These are phyloP conservation scores for Ramaria sp. DNA, from an alignment of 768 basidiomycete species.

Conservation along the genomic window DNA sequence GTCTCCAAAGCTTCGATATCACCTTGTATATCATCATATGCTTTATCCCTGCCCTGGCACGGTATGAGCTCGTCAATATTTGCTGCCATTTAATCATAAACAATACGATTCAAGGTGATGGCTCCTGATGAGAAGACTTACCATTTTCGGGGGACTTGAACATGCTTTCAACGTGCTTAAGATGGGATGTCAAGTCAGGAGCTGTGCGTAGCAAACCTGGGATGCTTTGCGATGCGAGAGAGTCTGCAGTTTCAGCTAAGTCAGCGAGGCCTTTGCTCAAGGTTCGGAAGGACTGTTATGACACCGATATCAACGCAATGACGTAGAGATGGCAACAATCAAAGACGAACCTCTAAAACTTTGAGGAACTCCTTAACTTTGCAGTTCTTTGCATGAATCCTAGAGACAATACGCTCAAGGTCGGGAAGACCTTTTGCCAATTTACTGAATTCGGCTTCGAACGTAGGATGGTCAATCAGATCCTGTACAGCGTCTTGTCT, in stretches of 20 bases:
- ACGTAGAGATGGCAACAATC: neutral
- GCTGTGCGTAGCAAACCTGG: constrained; percentile 65
- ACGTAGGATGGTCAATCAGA: constrained; percentile 68
- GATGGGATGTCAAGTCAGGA: constrained; percentile 64
- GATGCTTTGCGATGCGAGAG: constrained; percentile 71
- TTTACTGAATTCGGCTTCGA: constrained; percentile 64
- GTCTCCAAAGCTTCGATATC: constrained; percentile 66
- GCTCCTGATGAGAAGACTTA: constrained; percentile 16
- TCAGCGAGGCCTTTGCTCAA: constrained; percentile 56
- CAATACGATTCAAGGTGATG: neutral
- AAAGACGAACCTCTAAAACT: constrained; percentile 53
- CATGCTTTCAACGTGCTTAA: constrained; percentile 65
- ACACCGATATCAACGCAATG: neutral
- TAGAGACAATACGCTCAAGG: constrained; percentile 86
- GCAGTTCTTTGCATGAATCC: constrained; percentile 89
- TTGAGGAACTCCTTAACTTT: constrained; percentile 81
- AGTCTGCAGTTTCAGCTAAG: constrained; percentile 54
- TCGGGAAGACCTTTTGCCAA: constrained; percentile 81
- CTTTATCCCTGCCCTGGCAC: constrained; percentile 73
- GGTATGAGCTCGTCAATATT: constrained; percentile 68
- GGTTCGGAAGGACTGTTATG: constrained; percentile 57
- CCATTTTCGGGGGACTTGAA: constrained; percentile 59
- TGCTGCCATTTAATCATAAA: constrained; percentile 15
- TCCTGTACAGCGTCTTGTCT: constrained; percentile 95
- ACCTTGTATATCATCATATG: constrained; percentile 65